Conservation (phyloP, 2,329 filamentous ascomycete genomes). For the Magnaporthiopsis incrustans region DNA sequence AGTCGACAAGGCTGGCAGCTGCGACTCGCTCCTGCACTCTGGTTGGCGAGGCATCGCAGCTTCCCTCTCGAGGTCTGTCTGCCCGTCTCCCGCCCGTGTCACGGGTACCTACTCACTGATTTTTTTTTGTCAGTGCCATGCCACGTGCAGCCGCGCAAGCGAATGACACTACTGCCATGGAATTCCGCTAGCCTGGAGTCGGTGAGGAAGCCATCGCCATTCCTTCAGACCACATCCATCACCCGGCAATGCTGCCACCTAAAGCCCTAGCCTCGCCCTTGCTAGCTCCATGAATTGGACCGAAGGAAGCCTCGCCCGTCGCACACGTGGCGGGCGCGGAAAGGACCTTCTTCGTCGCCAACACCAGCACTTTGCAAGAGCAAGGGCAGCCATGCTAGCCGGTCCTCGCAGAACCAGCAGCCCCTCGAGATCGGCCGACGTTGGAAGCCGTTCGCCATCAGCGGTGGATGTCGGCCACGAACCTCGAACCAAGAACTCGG, state of each 20-base stretch:
- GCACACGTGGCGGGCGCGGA: slow-evolving; percentile 26
- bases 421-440: not conserved
- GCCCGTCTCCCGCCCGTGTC: too few relatives aligned
- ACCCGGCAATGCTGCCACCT: not conserved
- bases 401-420: slow-evolving; percentile 13
- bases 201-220: not conserved
- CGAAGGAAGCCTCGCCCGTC: slow-evolving; percentile 35
- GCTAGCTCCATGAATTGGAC: slow-evolving; percentile 38
- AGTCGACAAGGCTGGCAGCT: not conserved
- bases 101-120: too few relatives aligned
- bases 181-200: too few relatives aligned
- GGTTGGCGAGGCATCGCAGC: not conserved
- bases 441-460: not conserved
- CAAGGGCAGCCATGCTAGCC: slow-evolving; percentile 24
- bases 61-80: not conserved
- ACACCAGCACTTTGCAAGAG: slow-evolving; percentile 38
- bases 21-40: not conserved
- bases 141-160: too few relatives aligned
- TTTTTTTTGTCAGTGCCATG: not conserved
- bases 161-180: too few relatives aligned
- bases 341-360: slow-evolving; percentile 30
- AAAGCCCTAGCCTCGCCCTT: not conserved
- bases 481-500: not conserved
- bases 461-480: not conserved
- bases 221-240: not conserved